These are phyloP conservation scores for Afroboletus lepidellus DNA, from an alignment of 1,284 basidiomycete species.

Conservation along the genomic window DNA sequence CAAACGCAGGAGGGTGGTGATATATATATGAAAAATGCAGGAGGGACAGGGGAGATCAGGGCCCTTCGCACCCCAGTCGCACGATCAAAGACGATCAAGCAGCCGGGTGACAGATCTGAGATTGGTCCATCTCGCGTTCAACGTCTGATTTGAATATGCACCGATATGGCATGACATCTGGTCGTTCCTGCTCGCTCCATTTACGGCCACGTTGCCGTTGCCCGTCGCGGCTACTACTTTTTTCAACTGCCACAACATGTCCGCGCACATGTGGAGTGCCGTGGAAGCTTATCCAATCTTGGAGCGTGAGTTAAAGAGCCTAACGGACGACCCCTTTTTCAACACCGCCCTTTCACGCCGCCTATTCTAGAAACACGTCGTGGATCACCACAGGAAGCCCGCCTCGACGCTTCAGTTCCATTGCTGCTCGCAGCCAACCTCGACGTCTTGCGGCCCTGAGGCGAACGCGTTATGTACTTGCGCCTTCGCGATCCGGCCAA, in stretches of 20 bases:
- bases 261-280: constrained; percentile 35
- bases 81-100: constrained; percentile 56
- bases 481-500: constrained; percentile 9
- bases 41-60: constrained; percentile 41
- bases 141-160: constrained; percentile 40
- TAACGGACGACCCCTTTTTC: constrained; percentile 35
- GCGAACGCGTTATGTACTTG: constrained; percentile 15
- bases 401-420: background rate
- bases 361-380: constrained; percentile 13
- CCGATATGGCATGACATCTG: constrained; percentile 34
- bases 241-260: constrained; percentile 30
- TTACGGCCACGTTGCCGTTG: constrained; percentile 47
- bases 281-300: constrained; percentile 37
- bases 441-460: constrained; percentile 13
- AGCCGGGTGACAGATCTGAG: constrained; percentile 36
- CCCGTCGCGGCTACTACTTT: constrained; percentile 34
- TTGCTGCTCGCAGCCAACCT: constrained; percentile 8
- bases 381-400: constrained; percentile 30
- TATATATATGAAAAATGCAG: constrained; percentile 54
- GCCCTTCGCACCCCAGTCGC: constrained; percentile 44
- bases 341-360: constrained; percentile 16
- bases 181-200: constrained; percentile 41
- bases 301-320: constrained; percentile 38
- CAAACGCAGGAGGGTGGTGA: constrained; percentile 43
- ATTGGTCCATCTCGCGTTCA: constrained; percentile 42